A percentile compares a stretch with the other conserved stretches of the same genome.
phyloP scores from a whole-genome alignment of 106 monocot genomes.

The Amphibolis antarctica region DNA sequence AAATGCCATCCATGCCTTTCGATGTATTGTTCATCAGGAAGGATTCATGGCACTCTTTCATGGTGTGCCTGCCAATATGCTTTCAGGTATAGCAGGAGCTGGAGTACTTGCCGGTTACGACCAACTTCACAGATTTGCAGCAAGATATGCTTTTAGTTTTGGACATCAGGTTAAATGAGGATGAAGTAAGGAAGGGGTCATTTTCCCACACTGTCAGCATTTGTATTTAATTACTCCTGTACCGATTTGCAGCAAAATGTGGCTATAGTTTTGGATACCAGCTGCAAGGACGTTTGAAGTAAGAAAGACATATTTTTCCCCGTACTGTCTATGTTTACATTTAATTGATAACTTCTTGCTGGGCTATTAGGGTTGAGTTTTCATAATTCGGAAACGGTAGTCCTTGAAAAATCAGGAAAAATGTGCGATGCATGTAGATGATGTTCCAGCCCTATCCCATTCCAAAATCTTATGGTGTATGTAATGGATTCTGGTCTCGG shows the following conservation, averaged over 20 bases:
- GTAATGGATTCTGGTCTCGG: too few species aligned
- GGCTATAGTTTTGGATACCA: slow-evolving; percentile 4
- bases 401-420: too few species aligned
- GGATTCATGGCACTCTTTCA: slow-evolving; percentile 55
- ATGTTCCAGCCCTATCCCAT: too few species aligned
- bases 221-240: too few species aligned
- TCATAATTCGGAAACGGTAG: too few species aligned
- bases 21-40: slow-evolving; percentile 43
- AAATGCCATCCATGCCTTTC: slow-evolving; percentile 45
- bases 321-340: too few species aligned
- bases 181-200: slow-evolving; percentile 35
- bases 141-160: slow-evolving; percentile 3
- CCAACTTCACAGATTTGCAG: slow-evolving; percentile 45
- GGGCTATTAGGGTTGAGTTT: too few species aligned
- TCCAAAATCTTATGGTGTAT: too few species aligned
- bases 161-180: slow-evolving; percentile 11
- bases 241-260: slow-evolving; percentile 24
- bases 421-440: too few species aligned
- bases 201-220: too few species aligned
- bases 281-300: slow-evolving; percentile 32
- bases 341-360: too few species aligned
- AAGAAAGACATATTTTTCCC: background rate
- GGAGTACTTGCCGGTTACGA: slow-evolving; percentile 88
- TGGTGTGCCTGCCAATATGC: slow-evolving; percentile 81
- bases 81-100: slow-evolving; percentile 83